Percentiles rank a stretch among this genome's conserved stretches.
These are phyloP conservation scores for Gossypium mustelinum DNA, from an alignment of 345 rosid genomes.

Conservation along the genomic window DNA sequence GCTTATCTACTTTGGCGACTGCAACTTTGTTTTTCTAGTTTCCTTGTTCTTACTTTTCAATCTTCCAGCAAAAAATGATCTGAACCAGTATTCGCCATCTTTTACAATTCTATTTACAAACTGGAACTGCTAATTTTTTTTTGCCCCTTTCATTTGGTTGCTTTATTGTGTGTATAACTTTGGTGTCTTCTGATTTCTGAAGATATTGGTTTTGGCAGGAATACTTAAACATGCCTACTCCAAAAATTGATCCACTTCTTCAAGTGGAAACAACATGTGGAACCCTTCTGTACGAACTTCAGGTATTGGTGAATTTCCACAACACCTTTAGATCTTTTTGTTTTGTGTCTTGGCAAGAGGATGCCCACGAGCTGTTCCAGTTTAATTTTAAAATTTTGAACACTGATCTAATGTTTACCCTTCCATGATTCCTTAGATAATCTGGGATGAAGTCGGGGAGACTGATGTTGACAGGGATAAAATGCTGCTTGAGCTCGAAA, in stretches of 20 bases:
- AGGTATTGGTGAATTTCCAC: constrained; percentile 39
- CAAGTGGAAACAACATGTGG: constrained; percentile 88
- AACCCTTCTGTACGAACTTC: constrained; percentile 74
- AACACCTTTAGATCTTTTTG: not conserved
- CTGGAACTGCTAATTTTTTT: not conserved
- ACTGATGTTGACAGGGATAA: constrained; percentile 71
- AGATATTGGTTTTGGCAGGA: constrained; percentile 1
- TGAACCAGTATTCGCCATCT: not conserved
- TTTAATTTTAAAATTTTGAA: not conserved
- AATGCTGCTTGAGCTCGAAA: constrained; percentile 89
- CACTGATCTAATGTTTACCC: not conserved
- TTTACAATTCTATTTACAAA: not conserved
- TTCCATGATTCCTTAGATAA: constrained; percentile 41
- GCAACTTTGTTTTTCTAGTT: not conserved
- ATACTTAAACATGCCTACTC: constrained; percentile 40
- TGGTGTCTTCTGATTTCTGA: constrained; percentile 3
- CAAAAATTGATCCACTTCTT: constrained; percentile 42
- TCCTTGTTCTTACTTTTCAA: not conserved
- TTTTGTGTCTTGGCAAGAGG: not conserved
- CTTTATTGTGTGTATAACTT: not conserved
- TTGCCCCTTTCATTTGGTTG: not conserved
- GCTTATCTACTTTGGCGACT: not conserved
- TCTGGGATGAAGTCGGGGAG: constrained; percentile 99
- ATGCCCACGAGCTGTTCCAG: not conserved
- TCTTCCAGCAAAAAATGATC: not conserved